These are phyloP conservation scores for Knoxia roxburghii DNA, from an alignment of 257 asterid species.

Conservation along the genomic window DNA sequence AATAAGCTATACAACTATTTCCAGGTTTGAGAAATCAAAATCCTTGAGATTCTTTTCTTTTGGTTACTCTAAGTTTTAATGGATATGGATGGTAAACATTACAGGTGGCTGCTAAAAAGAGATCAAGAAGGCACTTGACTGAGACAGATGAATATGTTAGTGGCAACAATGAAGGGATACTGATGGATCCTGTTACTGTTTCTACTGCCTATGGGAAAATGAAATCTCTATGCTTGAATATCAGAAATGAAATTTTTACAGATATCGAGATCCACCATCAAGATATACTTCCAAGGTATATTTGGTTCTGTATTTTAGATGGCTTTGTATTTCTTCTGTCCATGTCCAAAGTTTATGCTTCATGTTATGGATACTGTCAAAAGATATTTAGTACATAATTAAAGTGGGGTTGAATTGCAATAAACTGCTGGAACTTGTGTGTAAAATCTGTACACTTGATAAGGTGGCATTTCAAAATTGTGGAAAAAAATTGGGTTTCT, in stretches of 20 bases:
- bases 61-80: conserved; percentile 1
- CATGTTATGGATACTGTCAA: neutral
- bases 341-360: neutral
- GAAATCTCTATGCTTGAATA: conserved; percentile 42
- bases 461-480: neutral
- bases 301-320: neutral
- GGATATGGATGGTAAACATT: conserved; percentile 1
- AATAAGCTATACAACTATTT: conserved; percentile 39
- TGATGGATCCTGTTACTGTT: conserved; percentile 35
- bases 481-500: neutral
- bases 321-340: neutral
- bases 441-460: neutral
- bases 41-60: conserved; percentile 5
- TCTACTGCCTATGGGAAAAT: conserved; percentile 46
- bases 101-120: conserved; percentile 50
- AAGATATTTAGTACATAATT: neutral
- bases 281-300: conserved; percentile 49
- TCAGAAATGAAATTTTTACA: conserved; percentile 42
- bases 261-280: conserved; percentile 50
- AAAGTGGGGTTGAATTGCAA: neutral
- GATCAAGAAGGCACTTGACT: conserved; percentile 46
- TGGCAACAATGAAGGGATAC: conserved; percentile 40
- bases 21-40: conserved; percentile 30
- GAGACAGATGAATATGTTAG: conserved; percentile 54
- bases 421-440: neutral